These are phyloP conservation scores for Aureobasidium uvarum DNA, from an alignment of 2,329 filamentous ascomycete genomes.

Conservation along the genomic window DNA sequence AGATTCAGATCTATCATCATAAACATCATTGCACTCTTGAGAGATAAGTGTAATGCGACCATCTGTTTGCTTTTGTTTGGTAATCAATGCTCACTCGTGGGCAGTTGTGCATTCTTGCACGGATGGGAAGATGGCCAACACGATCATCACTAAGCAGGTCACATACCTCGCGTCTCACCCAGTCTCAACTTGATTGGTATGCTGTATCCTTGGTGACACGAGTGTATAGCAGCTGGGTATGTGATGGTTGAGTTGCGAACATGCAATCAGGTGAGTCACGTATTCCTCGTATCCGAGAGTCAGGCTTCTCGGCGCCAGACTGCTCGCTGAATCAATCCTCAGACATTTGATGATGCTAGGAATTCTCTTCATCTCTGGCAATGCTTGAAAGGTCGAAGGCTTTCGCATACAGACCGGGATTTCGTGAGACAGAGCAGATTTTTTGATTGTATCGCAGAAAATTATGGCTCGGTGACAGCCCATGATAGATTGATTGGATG, in stretches of 20 bases:
- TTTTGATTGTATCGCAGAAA: not conserved
- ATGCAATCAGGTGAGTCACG: not conserved
- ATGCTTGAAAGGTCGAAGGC: not conserved
- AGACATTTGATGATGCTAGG: no score
- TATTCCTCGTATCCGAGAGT: conserved; percentile 7
- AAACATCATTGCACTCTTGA: not conserved
- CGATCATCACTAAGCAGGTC: no score
- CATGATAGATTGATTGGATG: not conserved
- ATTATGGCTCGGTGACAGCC: not conserved
- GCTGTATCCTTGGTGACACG: no score
- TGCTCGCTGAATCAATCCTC: not conserved
- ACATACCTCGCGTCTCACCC: not conserved
- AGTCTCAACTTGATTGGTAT: not conserved
- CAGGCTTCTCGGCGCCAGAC: not conserved
- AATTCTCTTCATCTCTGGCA: not conserved
- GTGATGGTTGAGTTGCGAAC: not conserved
- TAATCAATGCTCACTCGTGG: not conserved
- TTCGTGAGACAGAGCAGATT: not conserved
- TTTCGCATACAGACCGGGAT: not conserved
- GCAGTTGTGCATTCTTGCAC: no score
- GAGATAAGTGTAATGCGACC: not conserved
- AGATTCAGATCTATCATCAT: not conserved
- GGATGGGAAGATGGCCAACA: not conserved
- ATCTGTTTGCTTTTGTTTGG: not conserved
- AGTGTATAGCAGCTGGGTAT: not conserved